A percentile compares a stretch with the other conserved stretches of the same genome.
Evolutionary conservation across 345 rosid genomes (phyloP).

Genomic region (Gossypioides kirkii): DNA sequence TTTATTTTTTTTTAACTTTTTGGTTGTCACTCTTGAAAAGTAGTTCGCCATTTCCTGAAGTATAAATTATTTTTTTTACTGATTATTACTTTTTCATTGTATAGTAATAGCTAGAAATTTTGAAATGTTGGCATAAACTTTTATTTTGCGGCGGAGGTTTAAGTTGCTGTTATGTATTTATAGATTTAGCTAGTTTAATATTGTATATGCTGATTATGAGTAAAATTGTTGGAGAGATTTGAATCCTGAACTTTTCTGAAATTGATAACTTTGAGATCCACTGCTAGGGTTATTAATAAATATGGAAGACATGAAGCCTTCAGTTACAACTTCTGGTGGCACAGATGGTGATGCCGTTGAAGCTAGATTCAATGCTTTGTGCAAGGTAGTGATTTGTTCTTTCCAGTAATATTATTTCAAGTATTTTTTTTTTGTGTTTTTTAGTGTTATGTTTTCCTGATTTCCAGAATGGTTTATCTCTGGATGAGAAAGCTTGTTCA

Average conservation of each 20-base stretch:
- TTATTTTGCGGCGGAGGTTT: neutral
- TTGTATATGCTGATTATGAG: too few species aligned
- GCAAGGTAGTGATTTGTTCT: constrained; percentile 33
- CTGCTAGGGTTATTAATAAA: neutral
- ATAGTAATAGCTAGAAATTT: neutral
- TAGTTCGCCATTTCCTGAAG: neutral
- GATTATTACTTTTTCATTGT: neutral
- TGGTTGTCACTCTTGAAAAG: neutral
- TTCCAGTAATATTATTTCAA: neutral
- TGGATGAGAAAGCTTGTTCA: constrained; percentile 43
- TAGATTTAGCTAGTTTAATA: too few species aligned
- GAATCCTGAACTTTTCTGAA: neutral
- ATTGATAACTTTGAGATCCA: neutral
- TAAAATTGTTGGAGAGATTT: neutral
- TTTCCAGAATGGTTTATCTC: constrained; percentile 51
- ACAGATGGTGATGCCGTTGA: constrained; percentile 29
- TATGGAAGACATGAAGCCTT: constrained; percentile 29
- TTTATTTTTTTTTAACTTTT: neutral
- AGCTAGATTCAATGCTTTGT: constrained; percentile 39
- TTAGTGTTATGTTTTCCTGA: neutral
- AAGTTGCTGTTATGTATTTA: neutral
- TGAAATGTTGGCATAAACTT: neutral
- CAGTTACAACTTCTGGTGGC: constrained; percentile 13
- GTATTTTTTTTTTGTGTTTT: neutral
- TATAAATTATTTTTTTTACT: neutral